A percentile compares a stretch with the other conserved stretches of the same genome.
Evolutionary conservation across 176 grass and related monocot genomes (phyloP).

Genomic region (Oryza glaberrima): DNA sequence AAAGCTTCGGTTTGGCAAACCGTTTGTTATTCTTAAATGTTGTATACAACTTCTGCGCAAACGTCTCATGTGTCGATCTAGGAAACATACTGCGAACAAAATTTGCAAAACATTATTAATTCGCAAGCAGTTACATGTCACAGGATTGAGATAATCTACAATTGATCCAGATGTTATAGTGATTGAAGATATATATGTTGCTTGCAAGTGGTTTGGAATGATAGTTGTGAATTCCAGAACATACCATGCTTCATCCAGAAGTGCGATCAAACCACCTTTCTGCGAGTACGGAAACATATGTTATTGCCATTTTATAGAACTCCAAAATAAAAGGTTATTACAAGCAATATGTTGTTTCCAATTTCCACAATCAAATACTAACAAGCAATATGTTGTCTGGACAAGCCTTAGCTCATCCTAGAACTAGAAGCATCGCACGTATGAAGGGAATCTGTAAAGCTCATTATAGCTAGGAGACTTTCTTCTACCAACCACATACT

Average conservation of each 20-base stretch:
- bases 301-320: conserved; percentile 31
- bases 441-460: conserved; percentile 15
- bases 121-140: conserved; percentile 34
- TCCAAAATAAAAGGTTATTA: conserved; percentile 11
- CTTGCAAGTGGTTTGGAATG: conserved; percentile 27
- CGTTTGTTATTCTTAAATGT: conserved; percentile 93
- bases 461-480: conserved; percentile 7
- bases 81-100: conserved; percentile 92
- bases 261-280: conserved; percentile 99
- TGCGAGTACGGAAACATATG: conserved; percentile 57
- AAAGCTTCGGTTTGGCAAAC: conserved; percentile 95
- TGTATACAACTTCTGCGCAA: conserved; percentile 95
- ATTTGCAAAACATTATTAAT: conserved; percentile 41
- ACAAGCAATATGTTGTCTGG: conserved; percentile 1
- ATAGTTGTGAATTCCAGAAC: conserved; percentile 41
- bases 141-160: conserved; percentile 27
- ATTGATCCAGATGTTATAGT: conserved; percentile 15
- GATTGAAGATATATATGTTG: conserved; percentile 27
- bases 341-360: conserved; percentile 4
- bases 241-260: conserved; percentile 99
- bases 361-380: conserved; percentile 29
- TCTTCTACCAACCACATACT: conserved; percentile 6
- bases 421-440: conserved; percentile 9
- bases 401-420: conserved; percentile 22
- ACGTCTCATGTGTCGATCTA: conserved; percentile 98